Conservation (phyloP, 768 basidiomycete genomes). For the Termitomyces sp. region DNA sequence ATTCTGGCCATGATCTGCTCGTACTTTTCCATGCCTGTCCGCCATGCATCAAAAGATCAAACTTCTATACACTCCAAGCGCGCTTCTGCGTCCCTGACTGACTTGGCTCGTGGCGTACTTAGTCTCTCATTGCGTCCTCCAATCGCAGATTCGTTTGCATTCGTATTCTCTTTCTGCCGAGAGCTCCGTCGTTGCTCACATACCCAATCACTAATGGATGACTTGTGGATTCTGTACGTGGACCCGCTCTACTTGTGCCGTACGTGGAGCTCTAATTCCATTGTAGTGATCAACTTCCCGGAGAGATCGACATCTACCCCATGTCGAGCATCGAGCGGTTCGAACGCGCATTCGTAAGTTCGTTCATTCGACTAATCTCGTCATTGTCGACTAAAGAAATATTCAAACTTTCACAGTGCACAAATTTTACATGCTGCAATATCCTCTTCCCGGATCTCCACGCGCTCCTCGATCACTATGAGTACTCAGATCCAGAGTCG, state of each 20-base stretch:
- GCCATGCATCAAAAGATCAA: constrained; percentile 15
- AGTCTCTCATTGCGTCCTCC: constrained; percentile 1
- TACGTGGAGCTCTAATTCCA: not conserved
- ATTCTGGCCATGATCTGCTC: constrained; percentile 2
- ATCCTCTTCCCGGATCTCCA: constrained; percentile 37
- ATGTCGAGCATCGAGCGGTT: constrained; percentile 10
- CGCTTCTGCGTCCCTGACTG: constrained; percentile 8
- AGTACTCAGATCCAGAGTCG: constrained; percentile 9
- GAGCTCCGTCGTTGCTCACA: not conserved
- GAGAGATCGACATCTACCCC: constrained; percentile 3
- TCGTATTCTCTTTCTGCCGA: not conserved
- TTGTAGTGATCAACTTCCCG: not conserved
- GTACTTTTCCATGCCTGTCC: constrained; percentile 11
- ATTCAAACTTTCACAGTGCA: constrained; percentile 8
- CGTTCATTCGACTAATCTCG: not conserved
- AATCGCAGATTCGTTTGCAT: not conserved
- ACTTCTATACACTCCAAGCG: constrained; percentile 5
- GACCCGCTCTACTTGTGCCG: too few species aligned
- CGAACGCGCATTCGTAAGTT: constrained; percentile 16
- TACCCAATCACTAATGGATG: not conserved
- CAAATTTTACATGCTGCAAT: constrained; percentile 41
- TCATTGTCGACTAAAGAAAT: not conserved
- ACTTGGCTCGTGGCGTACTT: constrained; percentile 7
- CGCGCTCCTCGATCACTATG: constrained; percentile 41
- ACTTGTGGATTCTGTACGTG: constrained; percentile 5